Evolutionary conservation across 129 eudicot species (phyloP), one percentile per base, ranked within the genome.

Genomic region (Flaveria linearis): DNA sequence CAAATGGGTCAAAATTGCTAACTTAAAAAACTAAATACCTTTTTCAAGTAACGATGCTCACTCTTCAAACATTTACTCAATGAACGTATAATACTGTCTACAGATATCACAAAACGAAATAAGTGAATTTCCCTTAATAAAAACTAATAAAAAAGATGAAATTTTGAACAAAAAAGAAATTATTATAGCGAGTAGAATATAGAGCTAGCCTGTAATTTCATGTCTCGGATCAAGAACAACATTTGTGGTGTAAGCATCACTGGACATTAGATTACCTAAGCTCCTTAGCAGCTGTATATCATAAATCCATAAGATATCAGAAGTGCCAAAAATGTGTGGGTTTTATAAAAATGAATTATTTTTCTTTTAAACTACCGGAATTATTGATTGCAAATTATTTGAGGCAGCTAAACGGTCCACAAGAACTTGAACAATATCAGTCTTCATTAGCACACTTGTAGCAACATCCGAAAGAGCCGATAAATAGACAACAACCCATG

Each of bases 401-500:
- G 98, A 91, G 64, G 86, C 68, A 47, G 90, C 83, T 81, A 94
- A 67, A 80, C 88, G 87, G 72, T 89, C 94, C 77, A 88, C 91
- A 43, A 94, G 96, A 83, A 91, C 67, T 61, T 89, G 96, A 65
- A 87, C 85, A 69, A 91, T 66, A 82, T 85, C 88, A 28, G 90
- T 86, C 79, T 86, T 89, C 79, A 87, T 90, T 76, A 94, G 85
- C 81, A 89, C 77, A 74, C 84, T 85, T 23, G 91, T 82, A 80
- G 96, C 99, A 84, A 84, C 80, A 76, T 90, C 85, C 61, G 99
- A 91, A 69, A 88, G 96, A 13, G 96, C 89, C 53, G 97, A 78
- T 72, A 94, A 86, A 86, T 94, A 89, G 76, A 89, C 96, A 78
- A 89, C 94, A 41, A 94, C 94, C 99, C 99, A 94, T 47, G 96